Evolutionary conservation across 2,329 filamentous ascomycete genomes (phyloP).

Genomic region (Ophiosphaerella narmari): DNA sequence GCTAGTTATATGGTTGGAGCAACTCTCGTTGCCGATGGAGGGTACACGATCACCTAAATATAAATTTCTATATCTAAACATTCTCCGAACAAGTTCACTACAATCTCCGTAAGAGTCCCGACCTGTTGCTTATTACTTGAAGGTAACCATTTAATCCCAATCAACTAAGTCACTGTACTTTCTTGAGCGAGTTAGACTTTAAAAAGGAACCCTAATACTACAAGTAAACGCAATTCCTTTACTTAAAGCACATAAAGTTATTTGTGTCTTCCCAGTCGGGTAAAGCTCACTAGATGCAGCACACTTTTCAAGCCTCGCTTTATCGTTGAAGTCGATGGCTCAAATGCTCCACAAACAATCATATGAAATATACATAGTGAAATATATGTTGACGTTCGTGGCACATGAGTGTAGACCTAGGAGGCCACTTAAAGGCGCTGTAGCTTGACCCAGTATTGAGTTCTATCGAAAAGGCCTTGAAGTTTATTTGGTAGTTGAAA

Average conservation of each 20-base stretch:
- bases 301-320: constrained; percentile 52
- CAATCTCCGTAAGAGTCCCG: not conserved
- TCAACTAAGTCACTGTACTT: too few species aligned
- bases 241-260: too few species aligned
- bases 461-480: constrained; percentile 54
- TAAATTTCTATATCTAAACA: not conserved
- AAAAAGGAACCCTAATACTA: too few species aligned
- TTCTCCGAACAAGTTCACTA: not conserved
- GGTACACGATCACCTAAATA: constrained; percentile 27
- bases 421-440: constrained; percentile 47
- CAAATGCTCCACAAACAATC: constrained; percentile 54
- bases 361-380: constrained; percentile 55
- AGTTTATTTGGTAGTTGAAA: constrained; percentile 48
- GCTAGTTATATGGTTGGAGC: constrained; percentile 73
- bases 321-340: constrained; percentile 55
- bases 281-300: constrained; percentile 38
- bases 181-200: too few species aligned
- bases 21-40: constrained; percentile 68
- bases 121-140: too few species aligned
- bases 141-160: too few species aligned
- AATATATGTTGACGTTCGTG: constrained; percentile 52
- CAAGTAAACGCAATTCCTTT: too few species aligned
- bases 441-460: constrained; percentile 56
- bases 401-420: constrained; percentile 43
- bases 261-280: too few species aligned